Conservation (phyloP, 306 rosid genomes). For the Senna tora region DNA sequence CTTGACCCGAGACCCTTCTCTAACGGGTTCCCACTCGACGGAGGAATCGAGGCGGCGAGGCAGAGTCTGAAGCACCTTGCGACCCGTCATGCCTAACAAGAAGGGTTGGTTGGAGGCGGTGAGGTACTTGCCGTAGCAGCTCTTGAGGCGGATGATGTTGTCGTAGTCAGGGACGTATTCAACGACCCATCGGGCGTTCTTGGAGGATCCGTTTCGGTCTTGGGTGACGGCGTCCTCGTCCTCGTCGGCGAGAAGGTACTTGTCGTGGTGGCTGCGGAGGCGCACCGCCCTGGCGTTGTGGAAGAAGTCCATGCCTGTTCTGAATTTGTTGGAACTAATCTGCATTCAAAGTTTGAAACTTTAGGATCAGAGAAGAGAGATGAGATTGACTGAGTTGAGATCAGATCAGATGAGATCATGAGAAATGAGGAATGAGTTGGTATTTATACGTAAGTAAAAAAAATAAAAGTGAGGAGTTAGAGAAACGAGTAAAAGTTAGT, state of each 20-base stretch:
- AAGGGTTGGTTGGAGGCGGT: slow-evolving; percentile 76
- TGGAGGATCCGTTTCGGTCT: slow-evolving; percentile 70
- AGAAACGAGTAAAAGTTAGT: background rate
- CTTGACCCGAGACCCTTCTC: slow-evolving; percentile 63
- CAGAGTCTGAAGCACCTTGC: slow-evolving; percentile 68
- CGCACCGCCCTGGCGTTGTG: slow-evolving; percentile 83
- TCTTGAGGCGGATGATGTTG: slow-evolving; percentile 73
- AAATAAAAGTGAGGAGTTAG: background rate
- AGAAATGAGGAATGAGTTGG: background rate
- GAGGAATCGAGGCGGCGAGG: slow-evolving; percentile 75
- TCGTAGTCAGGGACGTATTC: slow-evolving; percentile 61
- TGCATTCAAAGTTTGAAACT: slow-evolving; percentile 10
- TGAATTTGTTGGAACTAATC: slow-evolving; percentile 52
- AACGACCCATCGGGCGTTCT: slow-evolving; percentile 63
- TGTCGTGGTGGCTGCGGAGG: slow-evolving; percentile 75
- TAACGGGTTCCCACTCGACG: slow-evolving; percentile 87
- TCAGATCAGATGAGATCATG: too few species aligned
- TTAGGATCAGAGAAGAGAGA: background rate
- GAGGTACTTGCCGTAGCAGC: slow-evolving; percentile 80
- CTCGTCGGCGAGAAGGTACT: slow-evolving; percentile 80
- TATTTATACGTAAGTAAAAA: too few species aligned
- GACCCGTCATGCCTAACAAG: slow-evolving; percentile 89
- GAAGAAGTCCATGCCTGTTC: slow-evolving; percentile 69
- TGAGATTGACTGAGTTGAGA: too few species aligned
- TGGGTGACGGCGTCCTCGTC: slow-evolving; percentile 83